A percentile compares a stretch with the other conserved stretches of the same genome.
Evolutionary conservation across 192 early-diverging fungal genomes (phyloP).

Genomic region (Linnemannia hyalina): DNA sequence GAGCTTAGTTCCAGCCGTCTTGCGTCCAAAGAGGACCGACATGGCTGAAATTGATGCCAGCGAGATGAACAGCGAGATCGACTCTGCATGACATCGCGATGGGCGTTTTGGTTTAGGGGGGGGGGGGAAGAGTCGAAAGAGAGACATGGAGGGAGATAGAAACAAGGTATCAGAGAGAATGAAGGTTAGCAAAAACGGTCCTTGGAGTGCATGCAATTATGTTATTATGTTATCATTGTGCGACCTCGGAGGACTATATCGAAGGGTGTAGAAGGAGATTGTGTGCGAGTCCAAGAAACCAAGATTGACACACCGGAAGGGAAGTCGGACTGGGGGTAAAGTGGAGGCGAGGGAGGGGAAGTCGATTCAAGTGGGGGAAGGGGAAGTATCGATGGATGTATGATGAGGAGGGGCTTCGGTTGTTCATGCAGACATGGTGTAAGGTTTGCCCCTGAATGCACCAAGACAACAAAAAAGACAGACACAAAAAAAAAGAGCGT

Average conservation of each 20-base stretch:
- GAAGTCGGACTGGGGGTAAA: neutral
- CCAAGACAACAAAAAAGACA: too few species aligned
- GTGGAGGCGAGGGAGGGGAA: neutral
- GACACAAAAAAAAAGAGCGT: neutral
- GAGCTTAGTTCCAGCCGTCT: constrained; percentile 44
- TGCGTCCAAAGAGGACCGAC: constrained; percentile 54
- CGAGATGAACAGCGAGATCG: constrained; percentile 43
- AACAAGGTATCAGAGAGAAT: too few species aligned
- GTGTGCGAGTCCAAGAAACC: too few species aligned
- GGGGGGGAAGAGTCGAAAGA: neutral
- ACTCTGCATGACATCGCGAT: constrained; percentile 14
- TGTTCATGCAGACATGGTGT: neutral
- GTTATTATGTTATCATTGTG: neutral
- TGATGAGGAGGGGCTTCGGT: neutral
- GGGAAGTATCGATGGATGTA: neutral
- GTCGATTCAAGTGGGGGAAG: neutral
- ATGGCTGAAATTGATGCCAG: constrained; percentile 35
- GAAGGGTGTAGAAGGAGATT: neutral
- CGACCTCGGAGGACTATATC: neutral
- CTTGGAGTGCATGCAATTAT: too few species aligned
- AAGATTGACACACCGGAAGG: neutral
- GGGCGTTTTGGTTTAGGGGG: neutral
- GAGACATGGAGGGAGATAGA: neutral
- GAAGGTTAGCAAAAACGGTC: too few species aligned
- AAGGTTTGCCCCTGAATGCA: neutral